Percentiles rank a stretch among this genome's conserved stretches.
These are phyloP conservation scores for Nitzschia putrida DNA, from an alignment of 108 stramenopile species.

Conservation along the genomic window DNA sequence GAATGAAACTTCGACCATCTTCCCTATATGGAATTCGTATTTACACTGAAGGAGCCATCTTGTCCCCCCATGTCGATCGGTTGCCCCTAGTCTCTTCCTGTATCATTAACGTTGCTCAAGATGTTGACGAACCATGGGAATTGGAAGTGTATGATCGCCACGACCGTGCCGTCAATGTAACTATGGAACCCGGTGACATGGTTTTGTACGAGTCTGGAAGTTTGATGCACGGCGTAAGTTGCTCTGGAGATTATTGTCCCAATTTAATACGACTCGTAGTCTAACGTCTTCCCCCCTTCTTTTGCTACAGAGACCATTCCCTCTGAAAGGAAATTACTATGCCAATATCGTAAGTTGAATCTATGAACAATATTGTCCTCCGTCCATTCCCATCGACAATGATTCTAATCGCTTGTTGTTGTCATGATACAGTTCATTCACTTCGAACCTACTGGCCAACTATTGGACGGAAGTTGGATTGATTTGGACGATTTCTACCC, in stretches of 20 bases:
- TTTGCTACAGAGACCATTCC: conserved; percentile 61
- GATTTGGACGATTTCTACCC: conserved; percentile 38
- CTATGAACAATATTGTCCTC: conserved; percentile 26
- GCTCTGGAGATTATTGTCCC: neutral
- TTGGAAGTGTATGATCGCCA: conserved; percentile 90
- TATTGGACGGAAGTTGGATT: conserved; percentile 3
- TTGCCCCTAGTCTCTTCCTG: conserved; percentile 78
- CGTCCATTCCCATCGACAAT: conserved; percentile 53
- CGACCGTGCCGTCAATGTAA: conserved; percentile 85
- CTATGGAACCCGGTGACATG: conserved; percentile 86
- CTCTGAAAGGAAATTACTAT: conserved; percentile 77
- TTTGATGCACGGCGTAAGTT: conserved; percentile 78
- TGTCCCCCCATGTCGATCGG: conserved; percentile 88
- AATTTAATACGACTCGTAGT: neutral
- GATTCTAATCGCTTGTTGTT: conserved; percentile 26
- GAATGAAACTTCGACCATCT: conserved; percentile 69
- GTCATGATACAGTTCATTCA: conserved; percentile 45
- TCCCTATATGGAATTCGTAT: conserved; percentile 89
- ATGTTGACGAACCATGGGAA: conserved; percentile 91
- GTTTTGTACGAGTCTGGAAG: conserved; percentile 89
- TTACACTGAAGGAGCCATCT: conserved; percentile 71
- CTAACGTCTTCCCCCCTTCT: neutral
- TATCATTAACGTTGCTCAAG: conserved; percentile 86
- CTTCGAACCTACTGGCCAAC: conserved; percentile 64
- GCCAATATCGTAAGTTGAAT: conserved; percentile 51